Evolutionary conservation across 106 monocot genomes (phyloP).

Genomic region (Ottelia alismoides): DNA sequence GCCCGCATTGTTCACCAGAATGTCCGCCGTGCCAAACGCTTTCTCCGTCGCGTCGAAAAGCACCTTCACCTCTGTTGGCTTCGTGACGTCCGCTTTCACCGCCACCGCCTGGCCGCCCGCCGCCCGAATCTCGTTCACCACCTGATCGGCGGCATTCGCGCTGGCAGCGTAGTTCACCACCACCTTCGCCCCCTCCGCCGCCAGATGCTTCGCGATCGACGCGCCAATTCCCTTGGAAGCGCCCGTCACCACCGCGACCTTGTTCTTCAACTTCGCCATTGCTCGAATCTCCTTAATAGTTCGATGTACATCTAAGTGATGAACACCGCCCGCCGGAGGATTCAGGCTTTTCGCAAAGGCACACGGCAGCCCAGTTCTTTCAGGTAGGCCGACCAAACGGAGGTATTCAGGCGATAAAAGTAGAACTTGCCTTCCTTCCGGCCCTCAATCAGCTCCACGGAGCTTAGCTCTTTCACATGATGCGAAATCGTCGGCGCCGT

Average conservation of each 20-base stretch:
- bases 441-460: no score
- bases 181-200: slow-evolving; percentile 2
- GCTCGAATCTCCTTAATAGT: no score
- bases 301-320: no score
- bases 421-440: no score
- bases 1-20: not conserved
- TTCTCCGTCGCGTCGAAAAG: not conserved
- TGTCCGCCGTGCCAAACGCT: not conserved
- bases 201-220: slow-evolving; percentile 12
- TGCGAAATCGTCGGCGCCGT: no score
- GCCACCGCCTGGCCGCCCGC: not conserved
- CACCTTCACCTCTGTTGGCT: not conserved
- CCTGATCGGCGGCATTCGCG: not conserved
- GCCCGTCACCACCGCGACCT: slow-evolving; percentile 17
- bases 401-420: no score
- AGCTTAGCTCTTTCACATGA: no score
- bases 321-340: no score
- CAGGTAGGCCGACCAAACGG: no score
- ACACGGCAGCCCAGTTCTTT: no score
- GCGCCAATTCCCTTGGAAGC: slow-evolving; percentile 16
- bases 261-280: no score
- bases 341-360: no score
- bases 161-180: not conserved
- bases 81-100: not conserved
- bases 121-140: not conserved